Evolutionary conservation across 2,329 filamentous ascomycete genomes (phyloP), one percentile per base, ranked within the genome.

Genomic region (Ceratocystis harringtonii): DNA sequence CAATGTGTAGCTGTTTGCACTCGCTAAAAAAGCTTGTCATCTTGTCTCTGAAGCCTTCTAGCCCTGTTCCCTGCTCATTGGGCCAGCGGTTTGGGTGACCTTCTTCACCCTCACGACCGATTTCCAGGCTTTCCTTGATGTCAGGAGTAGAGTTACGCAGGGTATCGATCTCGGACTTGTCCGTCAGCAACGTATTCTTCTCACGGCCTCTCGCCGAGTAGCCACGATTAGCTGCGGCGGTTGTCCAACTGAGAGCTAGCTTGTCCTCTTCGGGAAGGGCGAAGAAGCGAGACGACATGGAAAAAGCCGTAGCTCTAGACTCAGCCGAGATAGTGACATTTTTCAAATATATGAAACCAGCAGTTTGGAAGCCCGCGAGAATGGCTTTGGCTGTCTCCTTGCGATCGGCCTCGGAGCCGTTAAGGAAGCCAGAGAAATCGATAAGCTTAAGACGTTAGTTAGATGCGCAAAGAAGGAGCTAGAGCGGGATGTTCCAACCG

Each of bases 291-390:
- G 85, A 84, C 4, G 88, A 91, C 66, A 80, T 79, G 68, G 78
- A 73, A 73, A 94, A 95, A 67, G 87, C 81, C 66, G 80, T 75
- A 67, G 80, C 74, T 12, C 90, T 76, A 8, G 80, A 79, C 7
- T 81, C 76, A 2, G 81, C 71, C 0, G 84, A 75, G 68, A 96
- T 87, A 50, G 87, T 83, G 69, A 92, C 86, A 74, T 92, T 89
- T 70, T 86, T 86, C 48, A 95, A 83, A 75, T 96, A 96, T 72
- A 96, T 83, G 78, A 96, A 96, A 66, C 92, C 92, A 1, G 91
- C 88, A 1, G 82, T 86, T 71, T 91, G 88, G 77, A 96, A 95
- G 52, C 89, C 91, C 64, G 84, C 73, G 12, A 92, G 84, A 70
- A 96, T 85, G 50, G 87, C 83, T 64, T 84, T 75, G 25, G 90